Evolutionary conservation across 2,329 filamentous ascomycete species (phyloP), one percentile per base, ranked within the genome.

Genomic region (Pseudogymnoascus sp.): DNA sequence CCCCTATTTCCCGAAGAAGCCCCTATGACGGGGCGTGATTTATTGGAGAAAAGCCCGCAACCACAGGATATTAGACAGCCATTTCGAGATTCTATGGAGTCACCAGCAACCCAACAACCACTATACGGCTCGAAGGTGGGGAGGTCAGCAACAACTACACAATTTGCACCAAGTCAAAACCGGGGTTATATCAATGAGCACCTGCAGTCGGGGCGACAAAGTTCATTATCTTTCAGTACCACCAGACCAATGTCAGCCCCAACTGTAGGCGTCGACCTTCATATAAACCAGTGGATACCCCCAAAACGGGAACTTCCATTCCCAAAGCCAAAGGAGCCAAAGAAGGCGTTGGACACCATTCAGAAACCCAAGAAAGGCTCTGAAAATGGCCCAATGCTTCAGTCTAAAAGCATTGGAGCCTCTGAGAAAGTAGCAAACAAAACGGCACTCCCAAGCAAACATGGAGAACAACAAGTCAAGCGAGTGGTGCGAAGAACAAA

Each of bases 221-320:
- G 10, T 19, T 33, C 50, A 13, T 19, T 56, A 19, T 33, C 50
- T 33, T 56, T 56, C 50, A 21, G 50, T 33, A 56, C 50, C 10
- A 33, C 29, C 19, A 56, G 50, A 11, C 67, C 67, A 42, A 59
- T 63, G 10, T 68, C 68, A 50, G 66, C 63, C 29, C 64, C 65
- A 44, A 29, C 61, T 5, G 40, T 64, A 26, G 21, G 50, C 21
- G 33, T 10, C 44, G 63, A 35, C 64, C 53, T 21, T 61, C 60
- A 29, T 44, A 8, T 13, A 8, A 21, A 37, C 42, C 11, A 64
- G 65, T 62, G 60, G 50, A 66, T 71, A 56, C 70, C 71, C 14
- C 70, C 71, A 24, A 69, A 61, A 62, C 66, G 68, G 53, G 63
- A 67, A 47, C 63, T 72, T n/a, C 71, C 72, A 3, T 72, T 72